Evolutionary conservation across 371 early-diverging fungal species (phyloP), one percentile per base, ranked within the genome.

Genomic region (Circinella minor): DNA sequence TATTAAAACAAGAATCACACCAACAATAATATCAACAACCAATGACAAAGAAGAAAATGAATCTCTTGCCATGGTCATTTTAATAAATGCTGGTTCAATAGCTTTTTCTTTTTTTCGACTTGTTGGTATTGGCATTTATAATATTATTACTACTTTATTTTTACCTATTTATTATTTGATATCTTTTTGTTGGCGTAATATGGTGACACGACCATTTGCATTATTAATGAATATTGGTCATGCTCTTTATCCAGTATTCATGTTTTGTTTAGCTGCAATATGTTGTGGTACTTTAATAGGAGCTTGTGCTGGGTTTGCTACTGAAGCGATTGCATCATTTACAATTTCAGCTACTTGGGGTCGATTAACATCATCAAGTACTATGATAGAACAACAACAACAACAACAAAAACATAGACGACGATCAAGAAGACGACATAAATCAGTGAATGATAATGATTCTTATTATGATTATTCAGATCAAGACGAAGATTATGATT

Each of bases 251-350:
- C 80, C 80, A 18, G 71, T 83, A 17, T 67, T 68, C 10, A 60
- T 74, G 48, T 79, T 76, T 64, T 76, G 77, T 67, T 48, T 76
- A 5, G 76, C 70, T 20, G 82, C 81, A 2, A 66, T 72, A 18
- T 61, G 57, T 27, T 84, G 82, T 64, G 84, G 84, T 11, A 20
- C 77, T 0, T 49, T 81, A 27, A 81, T 84, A 55, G 84, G 84
- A 27, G 82, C 79, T 0, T 84, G 76, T 67, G 82, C 81, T 13
- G 84, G 84, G 14, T 81, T 84, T 67, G 78, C 79, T 37, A 72
- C 77, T 7, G 84, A 84, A 66, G 84, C 81, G 0, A 65, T 77
- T 36, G 75, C 81, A 13, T 70, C 80, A 3, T 37, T 80, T 4
- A 36, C 80, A 7, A 70, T 84, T 10, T 63, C 76, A 36, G 70